Conservation (phyloP, 495 filamentous ascomycete species). For the Aspergillus wentii region DNA sequence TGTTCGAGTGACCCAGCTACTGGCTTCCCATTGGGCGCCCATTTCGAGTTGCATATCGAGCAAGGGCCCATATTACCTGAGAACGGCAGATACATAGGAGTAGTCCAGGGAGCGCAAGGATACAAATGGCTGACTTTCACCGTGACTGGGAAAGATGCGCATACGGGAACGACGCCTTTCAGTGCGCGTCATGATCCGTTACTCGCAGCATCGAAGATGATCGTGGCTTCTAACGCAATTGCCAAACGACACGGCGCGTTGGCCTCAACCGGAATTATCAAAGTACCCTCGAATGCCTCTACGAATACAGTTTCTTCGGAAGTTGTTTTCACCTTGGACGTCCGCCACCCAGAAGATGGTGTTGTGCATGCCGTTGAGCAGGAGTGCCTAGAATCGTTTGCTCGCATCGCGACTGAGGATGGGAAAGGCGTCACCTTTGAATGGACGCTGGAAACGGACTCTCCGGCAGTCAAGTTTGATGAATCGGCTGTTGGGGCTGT, state of each 20-base stretch:
- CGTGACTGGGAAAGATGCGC: conserved; percentile 58
- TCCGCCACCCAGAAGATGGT: conserved; percentile 55
- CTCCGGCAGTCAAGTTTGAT: conserved; percentile 60
- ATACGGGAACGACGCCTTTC: conserved; percentile 70
- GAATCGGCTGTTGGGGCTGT: conserved; percentile 57
- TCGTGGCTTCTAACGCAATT: conserved; percentile 55
- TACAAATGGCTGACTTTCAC: conserved; percentile 62
- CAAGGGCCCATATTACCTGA: conserved; percentile 66
- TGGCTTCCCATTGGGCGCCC: conserved; percentile 52
- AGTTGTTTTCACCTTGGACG: conserved; percentile 64
- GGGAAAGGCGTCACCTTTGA: conserved; percentile 39
- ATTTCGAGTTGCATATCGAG: conserved; percentile 80
- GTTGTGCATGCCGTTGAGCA: conserved; percentile 50
- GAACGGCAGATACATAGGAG: conserved; percentile 52
- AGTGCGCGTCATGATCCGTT: conserved; percentile 49
- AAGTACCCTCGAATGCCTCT: conserved; percentile 48
- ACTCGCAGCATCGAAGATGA: conserved; percentile 59
- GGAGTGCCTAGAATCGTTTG: conserved; percentile 40
- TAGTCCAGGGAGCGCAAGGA: conserved; percentile 58
- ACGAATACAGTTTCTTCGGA: conserved; percentile 68
- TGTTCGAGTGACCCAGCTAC: conserved; percentile 31
- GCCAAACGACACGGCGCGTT: conserved; percentile 49
- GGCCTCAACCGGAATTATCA: conserved; percentile 65
- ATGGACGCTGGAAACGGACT: conserved; percentile 55
- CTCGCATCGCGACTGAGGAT: conserved; percentile 43